phyloP scores from a whole-genome alignment of 1,284 basidiomycete genomes.

The Kwoniella shivajii region DNA sequence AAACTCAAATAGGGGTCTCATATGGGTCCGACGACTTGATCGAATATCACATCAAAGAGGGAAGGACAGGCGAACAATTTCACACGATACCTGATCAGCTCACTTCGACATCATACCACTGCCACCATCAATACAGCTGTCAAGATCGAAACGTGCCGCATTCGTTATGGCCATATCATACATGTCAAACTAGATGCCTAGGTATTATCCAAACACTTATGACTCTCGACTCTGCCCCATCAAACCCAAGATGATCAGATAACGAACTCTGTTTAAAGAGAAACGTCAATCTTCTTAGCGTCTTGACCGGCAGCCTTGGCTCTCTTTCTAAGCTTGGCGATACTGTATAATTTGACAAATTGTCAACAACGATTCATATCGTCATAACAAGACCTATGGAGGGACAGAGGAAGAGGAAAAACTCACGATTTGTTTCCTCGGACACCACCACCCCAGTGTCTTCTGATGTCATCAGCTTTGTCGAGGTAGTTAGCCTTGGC shows the following conservation, averaged over 20 bases:
- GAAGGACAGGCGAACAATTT: no score
- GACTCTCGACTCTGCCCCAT: conserved; percentile 7
- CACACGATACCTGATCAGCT: no score
- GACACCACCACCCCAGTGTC: conserved; percentile 94
- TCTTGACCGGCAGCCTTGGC: conserved; percentile 71
- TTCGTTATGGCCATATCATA: conserved; percentile 26
- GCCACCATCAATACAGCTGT: no score
- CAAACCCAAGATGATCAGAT: conserved; percentile 3
- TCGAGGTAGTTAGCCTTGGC: conserved; percentile 98
- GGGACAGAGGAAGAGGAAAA: not conserved
- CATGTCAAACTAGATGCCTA: conserved; percentile 22
- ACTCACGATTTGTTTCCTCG: conserved; percentile 79
- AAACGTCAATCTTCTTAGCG: conserved; percentile 50
- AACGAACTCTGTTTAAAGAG: conserved; percentile 41
- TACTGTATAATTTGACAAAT: conserved; percentile 68
- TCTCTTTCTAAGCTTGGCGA: conserved; percentile 89
- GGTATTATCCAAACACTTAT: conserved; percentile 18
- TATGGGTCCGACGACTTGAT: no score
- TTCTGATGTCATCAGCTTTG: conserved; percentile 89
- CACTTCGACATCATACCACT: no score
- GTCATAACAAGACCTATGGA: not conserved
- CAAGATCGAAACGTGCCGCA: no score
- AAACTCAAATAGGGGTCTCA: no score
- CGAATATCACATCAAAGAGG: no score
- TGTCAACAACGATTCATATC: conserved; percentile 4